phyloP scores from a whole-genome alignment of 306 rosid species.

The Urtica urens region DNA sequence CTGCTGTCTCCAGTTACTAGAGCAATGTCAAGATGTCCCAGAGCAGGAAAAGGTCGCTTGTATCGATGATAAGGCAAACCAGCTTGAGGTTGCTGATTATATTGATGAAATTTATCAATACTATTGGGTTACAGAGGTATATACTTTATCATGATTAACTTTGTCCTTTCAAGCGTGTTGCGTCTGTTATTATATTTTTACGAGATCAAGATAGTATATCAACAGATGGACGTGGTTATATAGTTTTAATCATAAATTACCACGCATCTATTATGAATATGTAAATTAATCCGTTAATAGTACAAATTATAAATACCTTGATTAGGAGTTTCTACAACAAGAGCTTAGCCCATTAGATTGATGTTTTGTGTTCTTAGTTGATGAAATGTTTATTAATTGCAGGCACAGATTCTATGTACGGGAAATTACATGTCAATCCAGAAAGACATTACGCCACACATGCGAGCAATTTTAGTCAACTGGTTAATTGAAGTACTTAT shows the following conservation, averaged over 20 bases:
- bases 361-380: neutral
- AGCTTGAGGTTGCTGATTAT: slow-evolving; percentile 82
- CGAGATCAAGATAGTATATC: no score
- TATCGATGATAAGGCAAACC: slow-evolving; percentile 63
- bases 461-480: slow-evolving; percentile 83
- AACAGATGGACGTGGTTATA: no score
- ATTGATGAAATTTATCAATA: slow-evolving; percentile 70
- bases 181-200: no score
- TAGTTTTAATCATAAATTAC: no score
- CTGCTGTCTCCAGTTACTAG: slow-evolving; percentile 44
- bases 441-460: slow-evolving; percentile 50
- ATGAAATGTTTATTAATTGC: slow-evolving; percentile 18
- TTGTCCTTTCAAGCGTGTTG: no score
- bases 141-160: no score
- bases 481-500: slow-evolving; percentile 75
- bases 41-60: slow-evolving; percentile 46
- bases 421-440: slow-evolving; percentile 60
- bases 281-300: no score
- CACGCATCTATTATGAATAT: no score
- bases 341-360: neutral
- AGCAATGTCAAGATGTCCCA: slow-evolving; percentile 30
- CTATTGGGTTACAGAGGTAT: slow-evolving; percentile 86
- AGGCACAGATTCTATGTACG: slow-evolving; percentile 47
- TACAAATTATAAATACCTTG: no score
- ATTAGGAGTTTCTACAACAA: neutral